Percentiles rank a stretch among this genome's conserved stretches.
phyloP scores from a whole-genome alignment of 148 eudicot genomes.

The Cornus controversa region DNA sequence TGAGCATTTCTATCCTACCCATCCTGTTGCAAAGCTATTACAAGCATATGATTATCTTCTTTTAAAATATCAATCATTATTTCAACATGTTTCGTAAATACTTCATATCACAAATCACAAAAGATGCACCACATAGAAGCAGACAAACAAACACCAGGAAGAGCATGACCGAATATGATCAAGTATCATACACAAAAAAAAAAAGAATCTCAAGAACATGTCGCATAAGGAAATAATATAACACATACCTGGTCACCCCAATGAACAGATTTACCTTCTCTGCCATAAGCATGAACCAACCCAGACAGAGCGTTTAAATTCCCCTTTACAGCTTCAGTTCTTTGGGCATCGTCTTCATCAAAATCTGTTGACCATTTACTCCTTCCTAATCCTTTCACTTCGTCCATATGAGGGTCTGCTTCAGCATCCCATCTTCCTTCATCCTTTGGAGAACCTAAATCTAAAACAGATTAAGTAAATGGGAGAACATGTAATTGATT shows the following conservation, averaged over 20 bases:
- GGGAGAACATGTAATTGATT: background rate
- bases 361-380: constrained; percentile 93
- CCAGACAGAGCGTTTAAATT: constrained; percentile 53
- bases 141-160: constrained; percentile 12
- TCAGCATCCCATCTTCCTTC: constrained; percentile 37
- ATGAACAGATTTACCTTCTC: constrained; percentile 87
- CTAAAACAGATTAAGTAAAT: constrained; percentile 7
- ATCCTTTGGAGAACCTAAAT: constrained; percentile 45
- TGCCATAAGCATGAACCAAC: constrained; percentile 52
- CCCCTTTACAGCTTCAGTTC: constrained; percentile 32
- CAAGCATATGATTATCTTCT: no score
- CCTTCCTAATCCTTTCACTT: constrained; percentile 80
- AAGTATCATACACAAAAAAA: background rate
- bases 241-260: constrained; percentile 93
- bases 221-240: background rate
- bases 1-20: no score
- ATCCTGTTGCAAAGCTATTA: no score
- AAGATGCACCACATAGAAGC: constrained; percentile 6
- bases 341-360: constrained; percentile 56
- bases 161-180: background rate
- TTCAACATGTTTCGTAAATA: background rate
- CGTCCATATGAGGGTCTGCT: constrained; percentile 43
- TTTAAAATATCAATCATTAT: no score
- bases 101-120: no score
- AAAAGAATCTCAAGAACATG: background rate